These are phyloP conservation scores for Lentinula detonsa DNA, from an alignment of 768 basidiomycete genomes.

Conservation along the genomic window DNA sequence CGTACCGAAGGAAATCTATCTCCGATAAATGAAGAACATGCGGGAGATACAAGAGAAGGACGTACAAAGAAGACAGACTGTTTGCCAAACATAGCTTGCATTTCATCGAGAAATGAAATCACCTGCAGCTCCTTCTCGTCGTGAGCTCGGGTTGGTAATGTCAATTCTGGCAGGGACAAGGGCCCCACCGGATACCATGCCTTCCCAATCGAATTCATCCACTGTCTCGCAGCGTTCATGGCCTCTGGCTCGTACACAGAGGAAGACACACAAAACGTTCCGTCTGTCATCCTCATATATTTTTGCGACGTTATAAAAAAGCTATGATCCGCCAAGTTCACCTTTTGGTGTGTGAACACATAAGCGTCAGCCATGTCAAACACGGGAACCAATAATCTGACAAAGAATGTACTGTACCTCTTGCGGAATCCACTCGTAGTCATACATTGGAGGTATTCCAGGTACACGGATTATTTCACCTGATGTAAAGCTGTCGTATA, in stretches of 20 bases:
- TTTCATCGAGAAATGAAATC: neutral
- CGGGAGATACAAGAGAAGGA: neutral
- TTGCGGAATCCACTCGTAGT: slow-evolving; percentile 5
- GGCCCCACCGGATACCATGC: neutral
- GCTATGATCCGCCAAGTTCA: neutral
- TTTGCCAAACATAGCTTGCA: neutral
- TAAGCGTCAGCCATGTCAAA: no score
- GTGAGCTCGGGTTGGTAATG: neutral
- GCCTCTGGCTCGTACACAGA: slow-evolving; percentile 2
- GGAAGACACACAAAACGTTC: neutral
- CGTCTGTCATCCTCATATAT: slow-evolving; percentile 2
- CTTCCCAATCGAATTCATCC: slow-evolving; percentile 1
- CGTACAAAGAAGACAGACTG: slow-evolving; percentile 1
- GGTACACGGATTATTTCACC: neutral
- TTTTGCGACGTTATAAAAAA: neutral
- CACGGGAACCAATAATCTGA: no score
- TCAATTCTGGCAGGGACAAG: neutral
- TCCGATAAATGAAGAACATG: neutral
- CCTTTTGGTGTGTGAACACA: neutral
- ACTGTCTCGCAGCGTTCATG: neutral
- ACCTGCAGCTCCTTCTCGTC: neutral
- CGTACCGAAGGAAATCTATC: slow-evolving; percentile 5
- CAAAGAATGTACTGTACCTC: neutral
- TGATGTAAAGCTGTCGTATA: neutral
- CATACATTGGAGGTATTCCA: slow-evolving; percentile 3